Evolutionary conservation across 345 rosid species (phyloP), one percentile per base, ranked within the genome.

Genomic region (Odontarrhena argentea): DNA sequence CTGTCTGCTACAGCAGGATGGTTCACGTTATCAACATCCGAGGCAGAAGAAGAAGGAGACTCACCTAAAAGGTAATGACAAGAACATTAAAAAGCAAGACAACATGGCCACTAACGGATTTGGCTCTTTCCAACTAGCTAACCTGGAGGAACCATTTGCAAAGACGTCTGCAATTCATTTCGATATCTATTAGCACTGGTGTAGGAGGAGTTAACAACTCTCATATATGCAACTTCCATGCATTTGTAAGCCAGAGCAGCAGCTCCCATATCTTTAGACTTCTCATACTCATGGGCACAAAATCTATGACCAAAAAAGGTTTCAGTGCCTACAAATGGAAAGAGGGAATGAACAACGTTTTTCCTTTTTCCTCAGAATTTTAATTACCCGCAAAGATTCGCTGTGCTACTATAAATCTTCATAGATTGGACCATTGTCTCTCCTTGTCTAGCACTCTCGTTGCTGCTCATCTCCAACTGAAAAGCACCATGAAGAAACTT

Each of bases 241-340:
- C 96, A 91, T 70, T 95, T 95, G 87, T 95, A 95, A 69, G 98
- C 96, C 79, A 95, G 80, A 42, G 99, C 87, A 77, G 99, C 96
- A 67, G 90, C 82, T 65, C 92, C 99, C 92, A 80, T 84, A 47
- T 91, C 96, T 81, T 86, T 89, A 52, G 76, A 76, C 78, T 86
- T 95, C 92, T 91, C 99, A 49, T 85, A 95, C 65, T 95, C 99
- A 47, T 79, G 88, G 73, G 98, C 98, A 76, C 96, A 89, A 75
- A 85, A 95, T 81, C 99, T 95, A 75, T 52, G 35, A 68, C 26
- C 28, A 36, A 69, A 60, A 54, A 25, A 47, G 13, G 46, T 48
- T 49, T 73, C 54, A 47, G 13, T 34, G 69, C 45, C 55, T 58
- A 78, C 34, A 57, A 47, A 69, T 49, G 54, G 65, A 22, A 62